phyloP scores from a whole-genome alignment of 1,139 yeast genomes.

The Geotrichum klebahnii region DNA sequence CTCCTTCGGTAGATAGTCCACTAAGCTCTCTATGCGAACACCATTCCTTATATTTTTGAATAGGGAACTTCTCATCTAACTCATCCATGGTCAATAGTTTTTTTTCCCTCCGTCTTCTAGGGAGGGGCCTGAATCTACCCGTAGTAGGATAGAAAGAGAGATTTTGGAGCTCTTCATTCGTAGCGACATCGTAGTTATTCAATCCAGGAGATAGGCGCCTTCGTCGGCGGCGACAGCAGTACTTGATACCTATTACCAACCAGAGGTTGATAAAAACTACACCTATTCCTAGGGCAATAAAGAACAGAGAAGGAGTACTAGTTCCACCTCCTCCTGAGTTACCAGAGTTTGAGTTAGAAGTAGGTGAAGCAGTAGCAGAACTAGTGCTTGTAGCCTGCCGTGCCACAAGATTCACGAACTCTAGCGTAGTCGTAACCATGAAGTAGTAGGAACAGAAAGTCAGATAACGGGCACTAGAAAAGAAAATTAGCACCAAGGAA shows the following conservation, averaged over 20 bases:
- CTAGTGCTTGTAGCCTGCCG: not conserved
- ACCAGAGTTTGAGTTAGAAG: not conserved
- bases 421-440: not conserved
- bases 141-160: not conserved
- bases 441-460: not conserved
- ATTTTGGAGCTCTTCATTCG: slow-evolving; percentile 8
- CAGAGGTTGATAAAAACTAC: slow-evolving; percentile 40
- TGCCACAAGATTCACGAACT: not conserved
- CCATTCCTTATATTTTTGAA: slow-evolving; percentile 49
- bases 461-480: not conserved
- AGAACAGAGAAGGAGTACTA: slow-evolving; percentile 38
- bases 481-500: not conserved
- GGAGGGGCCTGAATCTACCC: slow-evolving; percentile 1
- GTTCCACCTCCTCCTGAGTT: slow-evolving; percentile 2
- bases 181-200: not conserved
- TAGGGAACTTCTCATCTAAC: slow-evolving; percentile 63
- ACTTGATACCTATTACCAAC: slow-evolving; percentile 39
- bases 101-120: slow-evolving; percentile 25
- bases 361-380: slow-evolving; percentile 1
- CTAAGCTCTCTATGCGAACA: slow-evolving; percentile 26
- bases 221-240: slow-evolving; percentile 35
- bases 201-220: not conserved
- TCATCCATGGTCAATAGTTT: slow-evolving; percentile 51
- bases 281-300: slow-evolving; percentile 42
- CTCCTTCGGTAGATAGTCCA: slow-evolving; percentile 30